Base-by-base conservation (phyloP, 805 yeast species). In the Hanseniaspora lindneri region DNA sequence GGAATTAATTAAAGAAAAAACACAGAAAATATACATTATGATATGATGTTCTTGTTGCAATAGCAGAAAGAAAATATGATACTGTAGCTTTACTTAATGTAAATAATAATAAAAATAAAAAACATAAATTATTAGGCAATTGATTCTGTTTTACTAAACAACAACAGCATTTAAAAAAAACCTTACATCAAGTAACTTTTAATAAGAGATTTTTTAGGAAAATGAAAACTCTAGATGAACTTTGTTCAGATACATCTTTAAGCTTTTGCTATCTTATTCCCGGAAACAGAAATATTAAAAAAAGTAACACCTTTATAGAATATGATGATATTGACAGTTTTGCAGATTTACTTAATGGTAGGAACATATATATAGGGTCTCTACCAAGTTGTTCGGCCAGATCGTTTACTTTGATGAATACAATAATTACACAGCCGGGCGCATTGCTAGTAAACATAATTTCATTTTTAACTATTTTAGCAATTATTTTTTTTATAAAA, bases 401-500 rank as follows among this genome's bases (percentile, higher is more conserved):
- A 24, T 29, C 49, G 4, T 44, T 44, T 17, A 44, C 19, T 2
- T 17, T 39, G 4, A 24, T 39, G 41, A 44, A 44, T 25, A 37
- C 49, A 2, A 19, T 30, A 13, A 37, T 44, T 4, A 16, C 41
- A 1, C 39, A 44, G 10, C 39, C 43, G 2, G 42, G 41, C 1
- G 29, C 35, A 5, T 14, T 47, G 1, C 13, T 21, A 1, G 29
- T 41, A 2, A 34, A 35, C 17, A 21, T 47, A 2, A 17, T 47
- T 13, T 41, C 46, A 11, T 35, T 47, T 34, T n/a, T 47, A 1
- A 37, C 41, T 8, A 41, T 47, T 19, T 19, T 40, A 11, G 14
- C 80, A 43, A 73, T 86, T 56, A 83, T 88, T 49, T 69, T 87
- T 11, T 83, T 79, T 68, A 80, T 88, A 39, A 72, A 88, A 60